Base-by-base conservation (phyloP, 768 basidiomycete species). In the Collybia nuda region DNA sequence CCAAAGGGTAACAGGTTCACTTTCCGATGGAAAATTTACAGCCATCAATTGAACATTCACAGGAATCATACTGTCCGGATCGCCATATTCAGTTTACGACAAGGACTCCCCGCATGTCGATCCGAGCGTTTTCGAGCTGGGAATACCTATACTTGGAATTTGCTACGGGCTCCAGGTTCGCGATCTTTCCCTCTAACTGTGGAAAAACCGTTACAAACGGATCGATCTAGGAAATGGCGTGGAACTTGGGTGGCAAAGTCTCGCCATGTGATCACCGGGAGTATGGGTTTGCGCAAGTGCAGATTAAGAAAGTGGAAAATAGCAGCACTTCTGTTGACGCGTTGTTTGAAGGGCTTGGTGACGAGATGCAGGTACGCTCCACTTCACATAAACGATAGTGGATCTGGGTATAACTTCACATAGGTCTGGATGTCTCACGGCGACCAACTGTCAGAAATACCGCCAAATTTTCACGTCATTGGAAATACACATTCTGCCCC, bases 361-460 rank as follows among this genome's bases (percentile, higher is more conserved):
- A 88, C 18, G 87, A 92, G 59, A 84, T 97, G 78, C 88, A 92
- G 79, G 95, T 92, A 58, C 38, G 74, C 57, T 45, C 23, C 17
- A 32, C 12, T 32, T 35, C 7, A 47, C 44, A 18, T 38, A 29
- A 37, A 32, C 9, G 32, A 32, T 11, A 18, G 18, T 43, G 26
- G 45, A 12, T 19, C 24, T 28, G 52, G 47, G 48, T 48, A 23
- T 47, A 41, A 11, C 21, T 28, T 46, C 24, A 32, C 48, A 3
- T 54, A 98, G 96, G 96, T 98, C 44, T 98, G 97, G 97, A 98
- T 98, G 97, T 98, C 96, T 15, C 97, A 99, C 65, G 94, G 95
- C 9, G 97, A 98, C 69, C 93, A 96, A 56, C 79, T 98, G 28
- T 88, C 85, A 22, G 81, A 77, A 43, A 80, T 88, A 2, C 97